Conservation (phyloP, 148 eudicot genomes). For the Suaeda aralocaspica region DNA sequence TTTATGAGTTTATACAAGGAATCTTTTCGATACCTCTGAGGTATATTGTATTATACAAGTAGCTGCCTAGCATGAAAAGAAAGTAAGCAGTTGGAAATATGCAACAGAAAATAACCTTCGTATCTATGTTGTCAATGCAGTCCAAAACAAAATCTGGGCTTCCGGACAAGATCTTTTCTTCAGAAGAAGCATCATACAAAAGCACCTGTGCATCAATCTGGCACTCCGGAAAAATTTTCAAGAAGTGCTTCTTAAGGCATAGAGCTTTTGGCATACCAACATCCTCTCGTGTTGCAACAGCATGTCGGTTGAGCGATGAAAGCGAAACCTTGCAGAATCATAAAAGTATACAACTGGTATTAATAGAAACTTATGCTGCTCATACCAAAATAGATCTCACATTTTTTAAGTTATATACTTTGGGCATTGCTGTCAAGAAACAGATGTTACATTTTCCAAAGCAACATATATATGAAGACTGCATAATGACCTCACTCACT, state of each 20-base stretch:
- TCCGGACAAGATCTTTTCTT: conserved; percentile 89
- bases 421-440: background rate
- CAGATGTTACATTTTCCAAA: background rate
- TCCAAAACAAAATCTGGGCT: conserved; percentile 92
- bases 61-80: background rate
- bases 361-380: background rate
- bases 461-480: background rate
- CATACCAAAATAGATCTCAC: background rate
- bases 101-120: conserved; percentile 51
- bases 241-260: conserved; percentile 91
- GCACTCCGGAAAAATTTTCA: conserved; percentile 81
- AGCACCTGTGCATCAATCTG: conserved; percentile 79
- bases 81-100: background rate
- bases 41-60: background rate
- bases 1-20: no score
- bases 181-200: conserved; percentile 74
- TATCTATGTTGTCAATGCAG: conserved; percentile 97
- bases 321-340: conserved; percentile 63
- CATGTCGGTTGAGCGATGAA: conserved; percentile 94
- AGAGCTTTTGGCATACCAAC: conserved; percentile 92
- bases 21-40: no score
- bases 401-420: background rate
- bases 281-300: conserved; percentile 95
- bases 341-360: background rate
- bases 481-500: background rate